These are phyloP conservation scores for Aureobasidium sp. DNA, from an alignment of 2,329 filamentous ascomycete genomes.

Conservation along the genomic window DNA sequence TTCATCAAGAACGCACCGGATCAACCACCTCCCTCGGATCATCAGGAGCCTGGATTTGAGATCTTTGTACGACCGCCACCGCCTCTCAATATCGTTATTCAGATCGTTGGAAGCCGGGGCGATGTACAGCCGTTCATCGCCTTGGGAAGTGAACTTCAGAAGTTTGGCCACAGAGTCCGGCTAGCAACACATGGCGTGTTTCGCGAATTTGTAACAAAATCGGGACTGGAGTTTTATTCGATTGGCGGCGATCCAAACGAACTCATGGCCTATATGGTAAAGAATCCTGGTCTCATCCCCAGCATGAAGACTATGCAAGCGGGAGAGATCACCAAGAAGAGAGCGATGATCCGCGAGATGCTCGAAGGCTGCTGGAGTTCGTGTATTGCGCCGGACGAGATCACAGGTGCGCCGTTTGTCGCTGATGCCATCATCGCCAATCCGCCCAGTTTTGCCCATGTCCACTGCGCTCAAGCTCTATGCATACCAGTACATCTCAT, in stretches of 20 bases:
- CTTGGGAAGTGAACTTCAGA: conserved; percentile 42
- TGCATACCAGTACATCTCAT: conserved; percentile 74
- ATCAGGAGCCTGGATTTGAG: not conserved
- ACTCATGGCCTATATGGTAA: conserved; percentile 75
- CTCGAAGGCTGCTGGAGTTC: conserved; percentile 82
- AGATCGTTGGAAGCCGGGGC: conserved; percentile 43
- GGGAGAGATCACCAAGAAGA: conserved; percentile 68
- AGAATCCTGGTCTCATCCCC: conserved; percentile 79
- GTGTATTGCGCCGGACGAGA: conserved; percentile 37
- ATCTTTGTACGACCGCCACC: not conserved
- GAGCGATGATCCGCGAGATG: conserved; percentile 72
- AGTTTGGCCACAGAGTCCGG: conserved; percentile 41
- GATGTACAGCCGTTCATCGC: conserved; percentile 47
- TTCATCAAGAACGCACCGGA: not conserved
- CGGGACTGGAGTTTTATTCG: conserved; percentile 45
- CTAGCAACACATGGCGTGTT: conserved; percentile 44
- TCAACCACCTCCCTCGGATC: not conserved
- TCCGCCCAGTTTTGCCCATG: conserved; percentile 67
- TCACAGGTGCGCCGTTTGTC: conserved; percentile 56
- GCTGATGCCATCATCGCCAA: conserved; percentile 78
- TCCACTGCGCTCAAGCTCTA: conserved; percentile 68
- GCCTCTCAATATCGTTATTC: conserved; percentile 42
- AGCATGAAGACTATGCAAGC: conserved; percentile 68
- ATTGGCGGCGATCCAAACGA: conserved; percentile 45
- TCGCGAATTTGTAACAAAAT: conserved; percentile 42